Evolutionary conservation across 2,329 filamentous ascomycete genomes (phyloP).

Genomic region (Fusarium pseudoanthophilum): DNA sequence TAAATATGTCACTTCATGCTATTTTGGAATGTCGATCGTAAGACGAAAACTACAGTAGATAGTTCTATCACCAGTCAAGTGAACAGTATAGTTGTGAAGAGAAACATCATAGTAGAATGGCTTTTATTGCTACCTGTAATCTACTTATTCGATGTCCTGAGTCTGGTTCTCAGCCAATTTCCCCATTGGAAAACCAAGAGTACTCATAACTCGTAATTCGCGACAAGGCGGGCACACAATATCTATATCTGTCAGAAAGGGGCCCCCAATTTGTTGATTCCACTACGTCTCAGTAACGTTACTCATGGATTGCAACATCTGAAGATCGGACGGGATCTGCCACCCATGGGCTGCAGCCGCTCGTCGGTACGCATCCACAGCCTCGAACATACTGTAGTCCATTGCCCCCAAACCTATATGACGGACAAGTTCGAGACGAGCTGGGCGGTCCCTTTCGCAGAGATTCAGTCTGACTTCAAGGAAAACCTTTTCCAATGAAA

Average conservation of each 20-base stretch:
- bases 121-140: background rate
- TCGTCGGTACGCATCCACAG: slow-evolving; percentile 76
- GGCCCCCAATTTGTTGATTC: background rate
- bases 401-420: background rate
- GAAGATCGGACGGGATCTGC: slow-evolving; percentile 73
- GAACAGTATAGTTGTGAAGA: background rate
- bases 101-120: background rate
- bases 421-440: slow-evolving; percentile 65
- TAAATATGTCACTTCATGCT: background rate
- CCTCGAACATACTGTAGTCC: slow-evolving; percentile 77
- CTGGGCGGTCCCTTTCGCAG: slow-evolving; percentile 76
- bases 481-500: slow-evolving; percentile 80
- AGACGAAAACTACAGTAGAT: no score
- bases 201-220: background rate
- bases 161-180: background rate
- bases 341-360: slow-evolving; percentile 76
- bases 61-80: background rate
- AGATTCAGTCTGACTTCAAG: slow-evolving; percentile 84
- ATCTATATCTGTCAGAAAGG: background rate
- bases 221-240: background rate
- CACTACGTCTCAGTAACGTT: background rate
- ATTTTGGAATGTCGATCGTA: background rate
- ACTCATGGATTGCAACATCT: slow-evolving; percentile 51
- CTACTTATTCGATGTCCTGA: background rate
- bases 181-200: background rate